phyloP scores from a whole-genome alignment of 2,329 filamentous ascomycete species.

The Trichophyton simii region DNA sequence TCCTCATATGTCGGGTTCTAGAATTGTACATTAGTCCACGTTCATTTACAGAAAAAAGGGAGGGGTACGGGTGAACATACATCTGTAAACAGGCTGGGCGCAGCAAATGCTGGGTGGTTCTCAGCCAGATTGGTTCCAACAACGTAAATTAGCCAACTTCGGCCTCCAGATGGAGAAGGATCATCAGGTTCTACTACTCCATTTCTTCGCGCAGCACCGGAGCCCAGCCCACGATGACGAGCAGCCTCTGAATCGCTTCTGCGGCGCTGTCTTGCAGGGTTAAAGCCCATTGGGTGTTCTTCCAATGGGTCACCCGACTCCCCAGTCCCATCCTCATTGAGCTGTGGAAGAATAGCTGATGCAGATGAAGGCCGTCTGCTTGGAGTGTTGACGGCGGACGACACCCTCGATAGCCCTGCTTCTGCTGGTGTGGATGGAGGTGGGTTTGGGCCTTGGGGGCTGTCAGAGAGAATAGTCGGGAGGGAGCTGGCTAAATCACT shows the following conservation, averaged over 20 bases:
- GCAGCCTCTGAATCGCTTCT: slow-evolving; percentile 48
- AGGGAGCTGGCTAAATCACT: slow-evolving; percentile 25
- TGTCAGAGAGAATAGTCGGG: slow-evolving; percentile 40
- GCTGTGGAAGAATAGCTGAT: slow-evolving; percentile 32
- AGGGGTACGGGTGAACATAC: slow-evolving; percentile 28
- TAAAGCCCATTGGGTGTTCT: slow-evolving; percentile 29
- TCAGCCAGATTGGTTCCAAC: slow-evolving; percentile 57
- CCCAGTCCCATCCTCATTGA: slow-evolving; percentile 27
- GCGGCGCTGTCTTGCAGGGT: slow-evolving; percentile 40
- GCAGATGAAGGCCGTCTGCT: slow-evolving; percentile 36
- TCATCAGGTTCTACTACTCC: slow-evolving; percentile 51
- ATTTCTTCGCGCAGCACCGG: slow-evolving; percentile 50
- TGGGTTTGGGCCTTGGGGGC: slow-evolving; percentile 46
- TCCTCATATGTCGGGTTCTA: slow-evolving; percentile 57
- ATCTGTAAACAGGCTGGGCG: slow-evolving; percentile 57
- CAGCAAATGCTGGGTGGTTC: slow-evolving; percentile 57
- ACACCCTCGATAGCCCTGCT: slow-evolving; percentile 42
- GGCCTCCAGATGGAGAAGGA: slow-evolving; percentile 37
- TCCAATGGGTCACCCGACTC: slow-evolving; percentile 30
- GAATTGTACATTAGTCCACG: slow-evolving; percentile 1
- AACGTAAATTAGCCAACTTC: slow-evolving; percentile 62
- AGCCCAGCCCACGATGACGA: slow-evolving; percentile 44
- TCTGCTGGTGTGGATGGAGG: slow-evolving; percentile 53
- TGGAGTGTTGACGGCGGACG: slow-evolving; percentile 41
- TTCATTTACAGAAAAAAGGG: neutral